phyloP scores from a whole-genome alignment of 129 eudicot species.

The Gnaphalium uliginosum region DNA sequence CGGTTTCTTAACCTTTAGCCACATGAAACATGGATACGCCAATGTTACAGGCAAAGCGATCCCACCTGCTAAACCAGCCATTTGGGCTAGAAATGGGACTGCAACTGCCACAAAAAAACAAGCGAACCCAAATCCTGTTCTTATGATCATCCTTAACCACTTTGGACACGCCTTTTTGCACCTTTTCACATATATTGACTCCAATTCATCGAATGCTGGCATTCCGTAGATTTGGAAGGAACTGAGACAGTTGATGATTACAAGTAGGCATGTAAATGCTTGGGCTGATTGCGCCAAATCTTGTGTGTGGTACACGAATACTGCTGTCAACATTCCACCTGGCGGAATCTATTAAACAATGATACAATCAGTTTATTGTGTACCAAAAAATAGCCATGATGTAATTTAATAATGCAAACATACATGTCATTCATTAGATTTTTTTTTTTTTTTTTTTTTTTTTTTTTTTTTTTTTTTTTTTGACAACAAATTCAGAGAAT shows the following conservation, averaged over 20 bases:
- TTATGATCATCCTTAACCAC: constrained; percentile 53
- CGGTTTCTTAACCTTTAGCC: constrained; percentile 57
- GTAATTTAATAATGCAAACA: too few relatives aligned
- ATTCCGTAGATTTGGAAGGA: constrained; percentile 63
- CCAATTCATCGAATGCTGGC: constrained; percentile 54
- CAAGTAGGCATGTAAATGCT: constrained; percentile 40
- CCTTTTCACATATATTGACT: constrained; percentile 38
- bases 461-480: too few relatives aligned
- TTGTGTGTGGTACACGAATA: constrained; percentile 41
- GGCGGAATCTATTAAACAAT: constrained; percentile 43
- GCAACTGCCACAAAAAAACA: constrained; percentile 54
- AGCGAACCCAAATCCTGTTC: constrained; percentile 41
- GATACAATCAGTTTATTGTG: neutral
- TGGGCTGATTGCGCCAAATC: constrained; percentile 36
- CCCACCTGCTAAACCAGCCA: constrained; percentile 58
- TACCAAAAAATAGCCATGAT: too few relatives aligned
- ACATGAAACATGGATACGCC: constrained; percentile 62
- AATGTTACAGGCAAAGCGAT: constrained; percentile 48
- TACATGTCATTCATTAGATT: neutral
- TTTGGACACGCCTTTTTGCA: constrained; percentile 46
- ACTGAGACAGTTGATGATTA: constrained; percentile 45
- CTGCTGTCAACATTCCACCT: constrained; percentile 48
- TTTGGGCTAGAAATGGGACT: constrained; percentile 43
- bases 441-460: too few relatives aligned
- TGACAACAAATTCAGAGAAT: too few relatives aligned